Evolutionary conservation across 768 basidiomycete species (phyloP), one percentile per base, ranked within the genome.

Genomic region (Naematelia aurantialba): DNA sequence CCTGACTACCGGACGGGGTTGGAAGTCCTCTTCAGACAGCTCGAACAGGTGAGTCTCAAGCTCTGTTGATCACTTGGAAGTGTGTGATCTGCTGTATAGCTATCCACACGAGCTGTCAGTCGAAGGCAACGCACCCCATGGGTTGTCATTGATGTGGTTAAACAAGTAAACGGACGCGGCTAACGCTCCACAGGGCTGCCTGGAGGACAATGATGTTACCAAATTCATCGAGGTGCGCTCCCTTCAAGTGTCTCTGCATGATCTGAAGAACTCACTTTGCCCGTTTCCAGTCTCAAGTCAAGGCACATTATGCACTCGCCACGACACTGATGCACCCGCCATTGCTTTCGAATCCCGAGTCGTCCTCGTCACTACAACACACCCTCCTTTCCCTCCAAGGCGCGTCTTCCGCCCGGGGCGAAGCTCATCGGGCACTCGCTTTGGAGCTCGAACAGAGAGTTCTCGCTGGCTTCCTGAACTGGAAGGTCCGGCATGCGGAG

Each of bases 1-100:
- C 87, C 89, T 75, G 90, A 92, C 79, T 92, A 90, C 73, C 82
- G 89, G 46, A 83, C 79, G 59, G 92, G 91, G 30, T 82, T 96
- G 26, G 85, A 94, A 62, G 83, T 88, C 22, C 78, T 91, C 29
- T 90, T 84, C 73, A 76, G 71, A 45, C 87, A 89, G 76, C 84
- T 91, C 24, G 87, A 90, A 67, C 87, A 89, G 82, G 89, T 87
- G 61, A 50, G 80, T 48, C n/a, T n/a, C n/a, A n/a, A n/a, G n/a
- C n/a, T 29, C n/a, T n/a, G n/a, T n/a, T n/a, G n/a, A n/a, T n/a
- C n/a, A n/a, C n/a, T n/a, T n/a, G n/a, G n/a, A n/a, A n/a, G n/a
- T n/a, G n/a, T n/a, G n/a, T n/a, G n/a, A n/a, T n/a, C n/a, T n/a
- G n/a, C n/a, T n/a, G n/a, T n/a, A n/a, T n/a, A n/a, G n/a, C n/a